These are phyloP conservation scores for Pontederia crassipes DNA, from an alignment of 176 grass and related monocot genomes.

Conservation along the genomic window DNA sequence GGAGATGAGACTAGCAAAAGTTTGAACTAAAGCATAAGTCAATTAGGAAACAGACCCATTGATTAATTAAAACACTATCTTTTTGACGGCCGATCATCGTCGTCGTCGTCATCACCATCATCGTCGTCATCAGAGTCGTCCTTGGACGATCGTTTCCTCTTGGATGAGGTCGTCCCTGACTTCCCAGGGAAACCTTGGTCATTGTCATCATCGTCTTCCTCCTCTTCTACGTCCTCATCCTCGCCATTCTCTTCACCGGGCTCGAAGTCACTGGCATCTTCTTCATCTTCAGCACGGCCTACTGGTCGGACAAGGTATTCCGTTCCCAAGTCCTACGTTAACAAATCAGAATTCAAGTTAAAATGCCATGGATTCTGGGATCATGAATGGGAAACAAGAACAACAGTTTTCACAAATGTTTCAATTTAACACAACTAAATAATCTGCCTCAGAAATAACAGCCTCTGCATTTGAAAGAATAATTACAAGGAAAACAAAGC, in stretches of 20 bases:
- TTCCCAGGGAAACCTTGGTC: background rate
- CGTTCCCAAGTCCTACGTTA: conserved; percentile 29
- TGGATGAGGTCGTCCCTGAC: background rate
- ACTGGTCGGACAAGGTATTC: conserved; percentile 38
- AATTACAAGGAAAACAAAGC: too few species aligned
- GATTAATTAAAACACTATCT: background rate
- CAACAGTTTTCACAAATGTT: too few species aligned
- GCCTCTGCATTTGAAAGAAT: too few species aligned
- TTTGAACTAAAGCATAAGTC: background rate
- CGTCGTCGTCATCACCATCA: background rate
- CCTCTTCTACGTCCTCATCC: background rate
- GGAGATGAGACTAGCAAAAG: too few species aligned
- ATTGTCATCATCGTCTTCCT: conserved; percentile 2
- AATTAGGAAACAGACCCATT: background rate
- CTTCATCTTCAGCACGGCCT: conserved; percentile 23
- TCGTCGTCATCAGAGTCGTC: conserved; percentile 9
- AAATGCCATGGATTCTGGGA: background rate
- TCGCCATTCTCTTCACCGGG: conserved; percentile 2
- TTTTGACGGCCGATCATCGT: conserved; percentile 13
- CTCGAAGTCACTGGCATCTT: conserved; percentile 39
- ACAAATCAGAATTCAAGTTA: conserved; percentile 1
- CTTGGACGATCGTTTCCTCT: conserved; percentile 5
- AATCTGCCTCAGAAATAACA: too few species aligned
- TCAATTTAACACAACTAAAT: too few species aligned
- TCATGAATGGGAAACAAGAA: background rate